A percentile compares a stretch with the other conserved stretches of the same genome.
Evolutionary conservation across 345 rosid species (phyloP).

Genomic region (Noccaea caerulescens): DNA sequence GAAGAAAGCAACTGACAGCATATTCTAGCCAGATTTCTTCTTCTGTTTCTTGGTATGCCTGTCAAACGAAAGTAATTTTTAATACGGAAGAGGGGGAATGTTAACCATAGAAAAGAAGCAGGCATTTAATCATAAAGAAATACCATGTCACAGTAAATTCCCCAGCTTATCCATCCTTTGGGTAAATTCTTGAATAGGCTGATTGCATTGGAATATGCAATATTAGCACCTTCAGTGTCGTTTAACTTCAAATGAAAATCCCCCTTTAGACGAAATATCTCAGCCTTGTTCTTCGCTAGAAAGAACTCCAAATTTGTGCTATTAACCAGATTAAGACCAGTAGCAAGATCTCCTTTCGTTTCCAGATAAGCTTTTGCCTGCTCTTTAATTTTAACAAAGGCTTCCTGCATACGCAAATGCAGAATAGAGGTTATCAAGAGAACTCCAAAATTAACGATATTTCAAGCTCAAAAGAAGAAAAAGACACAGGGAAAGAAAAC

Average conservation of each 20-base stretch:
- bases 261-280: conserved; percentile 81
- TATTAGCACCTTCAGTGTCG: conserved; percentile 79
- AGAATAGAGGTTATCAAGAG: conserved; percentile 14
- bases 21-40: conserved; percentile 97
- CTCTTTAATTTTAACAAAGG: conserved; percentile 92
- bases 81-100: conserved; percentile 7
- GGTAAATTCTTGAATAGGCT: conserved; percentile 85
- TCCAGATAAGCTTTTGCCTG: conserved; percentile 92
- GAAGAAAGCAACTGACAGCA: conserved; percentile 89
- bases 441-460: conserved; percentile 15
- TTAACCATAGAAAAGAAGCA: conserved; percentile 13
- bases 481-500: not conserved
- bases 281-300: conserved; percentile 83
- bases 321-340: conserved; percentile 81
- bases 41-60: conserved; percentile 82
- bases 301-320: conserved; percentile 92
- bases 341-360: conserved; percentile 82
- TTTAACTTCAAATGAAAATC: conserved; percentile 77
- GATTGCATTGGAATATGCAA: conserved; percentile 89
- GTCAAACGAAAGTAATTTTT: conserved; percentile 35
- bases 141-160: conserved; percentile 95
- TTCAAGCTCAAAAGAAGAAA: conserved; percentile 19
- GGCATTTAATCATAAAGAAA: conserved; percentile 29
- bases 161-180: conserved; percentile 99
- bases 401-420: conserved; percentile 67